phyloP scores from a whole-genome alignment of 2,329 filamentous ascomycete genomes.

The Aspergillus candidus region DNA sequence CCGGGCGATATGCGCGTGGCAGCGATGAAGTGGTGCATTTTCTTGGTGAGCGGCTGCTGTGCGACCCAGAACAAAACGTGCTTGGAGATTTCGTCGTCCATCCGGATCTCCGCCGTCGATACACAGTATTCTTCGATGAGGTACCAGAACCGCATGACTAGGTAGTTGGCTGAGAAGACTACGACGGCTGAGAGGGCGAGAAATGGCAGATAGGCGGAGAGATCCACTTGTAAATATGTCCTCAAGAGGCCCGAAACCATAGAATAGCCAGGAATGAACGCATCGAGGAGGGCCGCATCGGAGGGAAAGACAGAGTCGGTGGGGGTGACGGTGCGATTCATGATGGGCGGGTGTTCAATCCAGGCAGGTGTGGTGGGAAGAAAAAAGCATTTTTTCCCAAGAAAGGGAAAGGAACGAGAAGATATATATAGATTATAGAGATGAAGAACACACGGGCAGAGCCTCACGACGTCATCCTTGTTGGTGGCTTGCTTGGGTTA shows the following conservation, averaged over 20 bases:
- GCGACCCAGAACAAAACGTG: slow-evolving; percentile 67
- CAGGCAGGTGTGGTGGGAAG: not conserved
- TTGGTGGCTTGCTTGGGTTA: no score
- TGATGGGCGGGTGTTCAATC: slow-evolving; percentile 6
- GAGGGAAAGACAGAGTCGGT: slow-evolving; percentile 11
- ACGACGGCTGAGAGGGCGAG: slow-evolving; percentile 48
- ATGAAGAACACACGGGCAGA: no score
- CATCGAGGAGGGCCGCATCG: slow-evolving; percentile 45
- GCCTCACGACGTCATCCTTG: no score
- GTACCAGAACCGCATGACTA: slow-evolving; percentile 44
- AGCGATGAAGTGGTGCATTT: slow-evolving; percentile 57
- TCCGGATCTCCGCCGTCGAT: slow-evolving; percentile 60
- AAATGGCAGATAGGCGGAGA: slow-evolving; percentile 57
- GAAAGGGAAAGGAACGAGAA: not conserved
- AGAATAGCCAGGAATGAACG: slow-evolving; percentile 61
- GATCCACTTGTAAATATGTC: slow-evolving; percentile 55
- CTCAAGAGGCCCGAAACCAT: slow-evolving; percentile 49
- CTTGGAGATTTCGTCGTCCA: slow-evolving; percentile 67
- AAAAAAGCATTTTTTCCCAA: not conserved
- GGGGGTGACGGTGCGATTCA: slow-evolving; percentile 13
- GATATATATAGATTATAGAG: no score
- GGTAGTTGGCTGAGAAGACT: slow-evolving; percentile 50
- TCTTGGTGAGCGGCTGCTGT: slow-evolving; percentile 54
- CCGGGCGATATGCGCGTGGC: slow-evolving; percentile 53
- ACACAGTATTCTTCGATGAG: slow-evolving; percentile 53